Base-by-base conservation (phyloP, 768 basidiomycete species). In the Pisolithus microcarpus region DNA sequence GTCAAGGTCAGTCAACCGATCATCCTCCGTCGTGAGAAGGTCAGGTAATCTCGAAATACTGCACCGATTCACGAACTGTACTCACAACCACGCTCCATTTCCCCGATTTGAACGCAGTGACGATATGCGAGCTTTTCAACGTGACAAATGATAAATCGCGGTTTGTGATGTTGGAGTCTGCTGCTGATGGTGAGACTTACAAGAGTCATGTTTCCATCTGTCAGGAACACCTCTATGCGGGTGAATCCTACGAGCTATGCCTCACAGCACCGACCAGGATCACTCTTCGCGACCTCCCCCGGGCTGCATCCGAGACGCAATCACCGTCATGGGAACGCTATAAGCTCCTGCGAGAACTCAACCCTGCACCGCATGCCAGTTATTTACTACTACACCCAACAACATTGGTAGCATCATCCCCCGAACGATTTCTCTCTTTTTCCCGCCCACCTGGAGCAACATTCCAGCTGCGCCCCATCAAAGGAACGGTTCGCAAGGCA, bases 181-280 rank as follows among this genome's bases (percentile, higher is more conserved):
- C 85, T 10, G 79, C 87, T 0, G 74, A 81, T 56, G 76, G 77
- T 59, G 65, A 66, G 1, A 58, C 63, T 2, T 96, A 97, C 67
- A 78, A 85, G 26, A 66, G 76, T 24, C 78, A 78, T 16, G 91
- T 96, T 56, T 69, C 78, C 18, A 61, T 72, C 48, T 87, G 89
- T 11, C 82, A 91, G 61, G 82, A 88, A 50, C 75, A 77, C 53
- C 79, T 96, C 10, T 34, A 10, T 52, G 75, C 84, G 28, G 94
- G 94, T 3, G 87, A 96, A 61, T 90, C 90, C 2, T 97, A 97
- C 67, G 94, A 97, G 64, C 76, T 97, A 31, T 96, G 94, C 56
- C 72, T 96, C 31, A 96, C 94, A 1, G 85, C 86, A 5, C 79
- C 74, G 11, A 87, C 87, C 18, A 75, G 66, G 34, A 73, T 91